Conservation (phyloP, 192 early-diverging fungal genomes). For the Coemansia pectinata region DNA sequence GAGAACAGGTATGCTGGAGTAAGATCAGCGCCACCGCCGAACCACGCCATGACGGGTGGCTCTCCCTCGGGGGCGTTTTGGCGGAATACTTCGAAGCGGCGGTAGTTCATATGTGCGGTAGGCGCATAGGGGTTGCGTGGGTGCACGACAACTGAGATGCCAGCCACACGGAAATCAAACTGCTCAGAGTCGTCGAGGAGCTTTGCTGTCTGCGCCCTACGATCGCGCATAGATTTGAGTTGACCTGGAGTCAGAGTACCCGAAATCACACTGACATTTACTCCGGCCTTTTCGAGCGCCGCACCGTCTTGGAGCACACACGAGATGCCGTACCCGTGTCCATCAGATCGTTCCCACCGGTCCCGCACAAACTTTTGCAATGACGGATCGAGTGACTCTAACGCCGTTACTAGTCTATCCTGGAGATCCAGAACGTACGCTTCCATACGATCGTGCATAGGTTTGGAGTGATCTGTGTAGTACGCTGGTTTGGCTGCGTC, state of each 20-base stretch:
- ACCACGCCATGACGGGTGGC: conserved; percentile 81
- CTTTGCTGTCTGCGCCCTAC: conserved; percentile 60
- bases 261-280: conserved; percentile 87
- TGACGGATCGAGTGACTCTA: conserved; percentile 63
- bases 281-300: conserved; percentile 98
- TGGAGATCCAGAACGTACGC: conserved; percentile 76
- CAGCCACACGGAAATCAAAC: conserved; percentile 83
- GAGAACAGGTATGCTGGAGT: conserved; percentile 89
- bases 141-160: conserved; percentile 90
- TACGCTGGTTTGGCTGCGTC: conserved; percentile 19
- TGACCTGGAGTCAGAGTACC: conserved; percentile 77
- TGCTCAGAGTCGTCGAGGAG: conserved; percentile 62
- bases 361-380: conserved; percentile 70
- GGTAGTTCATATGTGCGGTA: conserved; percentile 95
- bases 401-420: conserved; percentile 64
- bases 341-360: conserved; percentile 85
- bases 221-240: conserved; percentile 87
- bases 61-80: conserved; percentile 58
- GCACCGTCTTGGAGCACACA: conserved; percentile 90
- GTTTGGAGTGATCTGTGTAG: conserved; percentile 28
- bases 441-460: conserved; percentile 86
- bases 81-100: conserved; percentile 89
- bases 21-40: conserved; percentile 95
- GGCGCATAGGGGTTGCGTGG: conserved; percentile 96
- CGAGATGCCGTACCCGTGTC: conserved; percentile 85